These are phyloP conservation scores for Alternaria viburni DNA, from an alignment of 2,329 filamentous ascomycete genomes.

Conservation along the genomic window DNA sequence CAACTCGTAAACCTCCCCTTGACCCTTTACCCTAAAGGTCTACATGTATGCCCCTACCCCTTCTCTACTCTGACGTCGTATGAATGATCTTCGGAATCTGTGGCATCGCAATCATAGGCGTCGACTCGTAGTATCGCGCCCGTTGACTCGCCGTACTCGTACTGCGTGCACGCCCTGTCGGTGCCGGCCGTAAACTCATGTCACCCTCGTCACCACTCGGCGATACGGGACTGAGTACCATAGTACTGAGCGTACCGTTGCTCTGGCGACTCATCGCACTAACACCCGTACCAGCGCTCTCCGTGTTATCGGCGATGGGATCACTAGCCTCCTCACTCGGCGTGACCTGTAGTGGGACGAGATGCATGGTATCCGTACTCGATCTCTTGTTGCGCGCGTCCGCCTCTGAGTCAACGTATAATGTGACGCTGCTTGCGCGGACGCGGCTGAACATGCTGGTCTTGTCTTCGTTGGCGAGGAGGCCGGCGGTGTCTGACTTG, in stretches of 20 bases:
- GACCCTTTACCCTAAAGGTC: no score
- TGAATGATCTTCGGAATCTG: conserved; percentile 41
- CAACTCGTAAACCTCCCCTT: background rate
- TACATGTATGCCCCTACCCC: background rate
- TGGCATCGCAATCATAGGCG: conserved; percentile 22
- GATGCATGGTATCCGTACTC: conserved; percentile 31
- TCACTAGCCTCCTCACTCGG: conserved; percentile 24
- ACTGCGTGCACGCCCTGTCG: conserved; percentile 28
- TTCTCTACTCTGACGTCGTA: conserved; percentile 27
- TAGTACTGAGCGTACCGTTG: conserved; percentile 23
- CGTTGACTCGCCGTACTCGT: conserved; percentile 35
- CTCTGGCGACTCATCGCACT: conserved; percentile 27
- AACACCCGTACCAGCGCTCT: conserved; percentile 31
- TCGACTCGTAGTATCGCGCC: conserved; percentile 40
- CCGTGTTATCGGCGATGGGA: conserved; percentile 11
- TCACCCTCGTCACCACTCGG: conserved; percentile 19
- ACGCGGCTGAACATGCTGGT: conserved; percentile 43
- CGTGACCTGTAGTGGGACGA: conserved; percentile 39
- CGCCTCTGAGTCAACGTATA: conserved; percentile 37
- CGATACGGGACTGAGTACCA: conserved; percentile 32
- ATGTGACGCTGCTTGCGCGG: conserved; percentile 34
- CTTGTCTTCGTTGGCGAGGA: conserved; percentile 40
- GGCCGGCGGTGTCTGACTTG: conserved; percentile 30
- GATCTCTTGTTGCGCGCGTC: conserved; percentile 23
- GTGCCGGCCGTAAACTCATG: conserved; percentile 19